These are phyloP conservation scores for Musa balbisiana DNA, from an alignment of 202 grass and related monocot genomes.

Conservation along the genomic window DNA sequence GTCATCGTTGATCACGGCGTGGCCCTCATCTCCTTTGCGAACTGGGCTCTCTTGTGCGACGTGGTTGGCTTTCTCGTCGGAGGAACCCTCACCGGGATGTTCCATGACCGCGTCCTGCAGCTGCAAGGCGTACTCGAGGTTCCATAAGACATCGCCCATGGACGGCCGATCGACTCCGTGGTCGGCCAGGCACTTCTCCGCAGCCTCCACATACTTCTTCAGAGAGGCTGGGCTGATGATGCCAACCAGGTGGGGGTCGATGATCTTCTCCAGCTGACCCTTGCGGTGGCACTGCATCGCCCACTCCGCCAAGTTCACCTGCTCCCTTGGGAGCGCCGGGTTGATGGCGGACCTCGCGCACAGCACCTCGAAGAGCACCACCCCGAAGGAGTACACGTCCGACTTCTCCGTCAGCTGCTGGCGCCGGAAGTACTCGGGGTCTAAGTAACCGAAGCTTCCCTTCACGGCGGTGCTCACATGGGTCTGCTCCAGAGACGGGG, in stretches of 20 bases:
- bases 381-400: slow-evolving; percentile 22
- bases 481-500: slow-evolving; percentile 9
- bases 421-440: slow-evolving; percentile 15
- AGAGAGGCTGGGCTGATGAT: background rate
- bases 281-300: slow-evolving; percentile 4
- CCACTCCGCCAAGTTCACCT: slow-evolving; percentile 17
- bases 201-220: slow-evolving; percentile 13
- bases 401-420: slow-evolving; percentile 21
- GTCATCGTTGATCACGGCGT: slow-evolving; percentile 8
- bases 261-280: slow-evolving; percentile 9
- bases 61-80: background rate
- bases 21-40: background rate
- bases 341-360: slow-evolving; percentile 14
- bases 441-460: slow-evolving; percentile 10
- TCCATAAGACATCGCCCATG: slow-evolving; percentile 14
- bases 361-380: slow-evolving; percentile 21
- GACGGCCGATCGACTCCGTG: slow-evolving; percentile 9
- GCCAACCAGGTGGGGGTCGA: background rate
- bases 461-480: slow-evolving; percentile 18
- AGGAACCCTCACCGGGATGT: background rate
- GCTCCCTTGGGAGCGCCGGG: slow-evolving; percentile 18
- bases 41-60: too few species aligned
- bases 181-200: slow-evolving; percentile 20
- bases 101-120: slow-evolving; percentile 4
- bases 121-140: slow-evolving; percentile 17